Evolutionary conservation across 1,284 basidiomycete genomes (phyloP).

Genomic region (Taiwanofungus camphoratus): DNA sequence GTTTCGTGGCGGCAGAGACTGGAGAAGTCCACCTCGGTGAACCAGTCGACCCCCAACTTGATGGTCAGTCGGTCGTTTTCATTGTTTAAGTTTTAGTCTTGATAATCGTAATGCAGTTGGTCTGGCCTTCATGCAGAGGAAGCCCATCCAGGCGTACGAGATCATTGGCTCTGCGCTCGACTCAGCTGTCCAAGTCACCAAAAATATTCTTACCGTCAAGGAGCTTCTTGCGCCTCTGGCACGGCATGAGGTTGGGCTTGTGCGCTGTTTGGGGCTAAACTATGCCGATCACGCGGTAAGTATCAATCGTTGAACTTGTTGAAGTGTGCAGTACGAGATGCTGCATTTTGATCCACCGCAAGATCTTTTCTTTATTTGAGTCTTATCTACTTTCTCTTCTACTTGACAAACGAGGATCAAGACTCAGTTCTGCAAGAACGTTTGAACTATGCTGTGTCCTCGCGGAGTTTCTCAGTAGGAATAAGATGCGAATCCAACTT

Average conservation of each 20-base stretch:
- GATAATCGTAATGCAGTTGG: conserved; percentile 45
- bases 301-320: conserved; percentile 16
- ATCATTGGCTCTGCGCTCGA: conserved; percentile 65
- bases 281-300: conserved; percentile 75
- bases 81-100: not conserved
- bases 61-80: conserved; percentile 36
- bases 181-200: conserved; percentile 54
- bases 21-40: conserved; percentile 70
- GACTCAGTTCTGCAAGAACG: too few relatives aligned
- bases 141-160: conserved; percentile 60
- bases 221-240: conserved; percentile 67
- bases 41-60: conserved; percentile 61
- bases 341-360: too few relatives aligned
- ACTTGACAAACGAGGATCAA: too few relatives aligned
- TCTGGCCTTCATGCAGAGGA: conserved; percentile 49
- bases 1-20: conserved; percentile 78
- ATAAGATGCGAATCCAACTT: too few relatives aligned
- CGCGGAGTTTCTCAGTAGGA: too few relatives aligned
- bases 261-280: conserved; percentile 77
- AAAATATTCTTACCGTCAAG: conserved; percentile 60
- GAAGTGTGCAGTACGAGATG: too few relatives aligned
- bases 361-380: too few relatives aligned
- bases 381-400: too few relatives aligned
- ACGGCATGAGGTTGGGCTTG: conserved; percentile 54
- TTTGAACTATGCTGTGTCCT: too few relatives aligned